These are phyloP conservation scores for Eustoma russellianum DNA, from an alignment of 257 asterid genomes.

Conservation along the genomic window DNA sequence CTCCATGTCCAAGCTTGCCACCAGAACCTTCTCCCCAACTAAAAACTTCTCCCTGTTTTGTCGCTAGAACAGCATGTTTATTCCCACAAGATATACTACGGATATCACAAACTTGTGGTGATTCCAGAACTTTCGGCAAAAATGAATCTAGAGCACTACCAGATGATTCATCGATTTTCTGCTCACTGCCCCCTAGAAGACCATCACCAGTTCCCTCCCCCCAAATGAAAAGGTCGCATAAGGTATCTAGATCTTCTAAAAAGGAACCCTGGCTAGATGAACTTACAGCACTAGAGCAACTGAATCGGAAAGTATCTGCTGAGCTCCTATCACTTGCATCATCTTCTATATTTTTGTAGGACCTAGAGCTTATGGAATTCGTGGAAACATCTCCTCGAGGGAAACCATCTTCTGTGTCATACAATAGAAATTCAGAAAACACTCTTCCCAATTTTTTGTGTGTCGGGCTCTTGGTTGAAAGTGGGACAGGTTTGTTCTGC, in stretches of 20 bases:
- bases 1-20: slow-evolving; percentile 72
- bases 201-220: slow-evolving; percentile 62
- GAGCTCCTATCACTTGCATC: slow-evolving; percentile 30
- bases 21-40: slow-evolving; percentile 71
- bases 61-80: slow-evolving; percentile 45
- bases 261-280: slow-evolving; percentile 49
- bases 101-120: slow-evolving; percentile 43
- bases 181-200: slow-evolving; percentile 36
- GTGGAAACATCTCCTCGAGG: slow-evolving; percentile 28
- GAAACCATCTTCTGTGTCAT: slow-evolving; percentile 26
- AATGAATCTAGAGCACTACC: slow-evolving; percentile 28
- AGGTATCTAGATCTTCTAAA: slow-evolving; percentile 32
- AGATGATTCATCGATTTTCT: slow-evolving; percentile 20
- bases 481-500: slow-evolving; percentile 17
- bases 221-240: slow-evolving; percentile 49
- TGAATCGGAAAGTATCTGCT: slow-evolving; percentile 32
- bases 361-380: slow-evolving; percentile 27
- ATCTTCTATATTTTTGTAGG: slow-evolving; percentile 18
- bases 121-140: slow-evolving; percentile 50
- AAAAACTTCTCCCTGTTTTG: slow-evolving; percentile 51
- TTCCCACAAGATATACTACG: slow-evolving; percentile 50
- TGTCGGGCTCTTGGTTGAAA: slow-evolving; percentile 19
- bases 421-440: slow-evolving; percentile 38
- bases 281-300: slow-evolving; percentile 47
- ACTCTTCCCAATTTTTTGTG: slow-evolving; percentile 48